Base-by-base conservation (phyloP, 2,329 filamentous ascomycete genomes). In the Beauveria pseudobassiana region DNA sequence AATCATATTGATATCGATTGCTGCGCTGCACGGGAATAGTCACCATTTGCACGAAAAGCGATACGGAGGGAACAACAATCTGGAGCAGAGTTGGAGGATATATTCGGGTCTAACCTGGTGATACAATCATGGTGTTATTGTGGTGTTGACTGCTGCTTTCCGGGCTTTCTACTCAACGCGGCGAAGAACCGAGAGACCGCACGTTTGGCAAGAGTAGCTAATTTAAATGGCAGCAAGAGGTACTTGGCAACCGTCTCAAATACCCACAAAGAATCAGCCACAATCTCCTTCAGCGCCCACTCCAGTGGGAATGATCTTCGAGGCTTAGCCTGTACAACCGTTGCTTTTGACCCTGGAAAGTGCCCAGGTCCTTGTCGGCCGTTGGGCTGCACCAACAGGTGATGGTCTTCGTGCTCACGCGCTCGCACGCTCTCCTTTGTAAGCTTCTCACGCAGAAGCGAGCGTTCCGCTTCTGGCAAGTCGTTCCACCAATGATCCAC, bases 401-500 rank as follows among this genome's bases (percentile, higher is more conserved):
- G 64, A 20, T 71, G 69, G 26, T 71, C 68, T 59, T 71, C 69
- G n/a, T 71, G 69, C 1, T 67, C 65, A 1, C 69, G 63, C 20
- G 45, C 61, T 8, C 63, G 66, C 5, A 71, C 67, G 3, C 69
- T 71, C 5, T 71, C 69, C 10, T 63, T 70, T 4, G 65, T 68
- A 12, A 71, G 62, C 61, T 67, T 70, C 22, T 65, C 59, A 1
- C 69, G 65, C 4, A 71, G 48, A 7, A 54, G 65, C 8, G 52
- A 46, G 42, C 67, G 65, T 57, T 71, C 69, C 1, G 67, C 54
- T 0, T 59, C 49, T 0, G 66, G 65, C 30, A 69, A 65, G 53
- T 84, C 82, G 49, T 88, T 81, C 1, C 84, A 87, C 92, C 92
- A 96, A 59, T 82, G 80, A 64, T 88, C 81, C 1, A 96, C 90